phyloP scores from a whole-genome alignment of 148 eudicot species.

The Chenopodium quinoa region DNA sequence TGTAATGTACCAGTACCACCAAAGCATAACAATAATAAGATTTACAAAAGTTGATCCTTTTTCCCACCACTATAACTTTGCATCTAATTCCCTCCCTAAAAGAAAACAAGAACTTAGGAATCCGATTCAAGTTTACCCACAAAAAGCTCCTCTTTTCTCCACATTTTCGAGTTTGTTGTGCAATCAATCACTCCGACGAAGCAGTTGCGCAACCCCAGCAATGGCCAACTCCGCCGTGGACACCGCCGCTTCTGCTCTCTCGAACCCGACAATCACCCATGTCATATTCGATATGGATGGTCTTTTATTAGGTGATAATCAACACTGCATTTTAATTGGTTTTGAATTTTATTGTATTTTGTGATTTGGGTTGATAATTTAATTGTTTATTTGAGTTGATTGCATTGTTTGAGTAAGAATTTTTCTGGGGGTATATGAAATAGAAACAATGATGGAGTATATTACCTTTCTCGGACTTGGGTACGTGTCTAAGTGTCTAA shows the following conservation, averaged over 20 bases:
- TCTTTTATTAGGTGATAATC: constrained; percentile 58
- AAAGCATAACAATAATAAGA: too few species aligned
- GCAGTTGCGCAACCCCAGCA: neutral
- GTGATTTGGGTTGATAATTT: neutral
- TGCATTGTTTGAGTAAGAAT: neutral
- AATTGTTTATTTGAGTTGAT: neutral
- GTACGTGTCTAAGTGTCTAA: too few species aligned
- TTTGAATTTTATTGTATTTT: neutral
- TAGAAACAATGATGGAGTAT: too few species aligned
- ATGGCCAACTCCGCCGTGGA: constrained; percentile 40
- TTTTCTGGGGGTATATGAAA: too few species aligned
- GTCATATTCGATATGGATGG: constrained; percentile 96
- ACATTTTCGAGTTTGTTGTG: neutral
- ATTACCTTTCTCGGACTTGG: too few species aligned
- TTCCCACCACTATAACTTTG: neutral
- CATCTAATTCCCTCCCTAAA: neutral
- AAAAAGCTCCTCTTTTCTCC: neutral
- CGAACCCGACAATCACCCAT: constrained; percentile 54
- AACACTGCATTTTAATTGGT: constrained; percentile 10
- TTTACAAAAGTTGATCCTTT: too few species aligned
- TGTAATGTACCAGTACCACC: too few species aligned
- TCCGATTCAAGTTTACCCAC: neutral
- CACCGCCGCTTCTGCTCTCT: constrained; percentile 12
- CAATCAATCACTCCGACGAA: neutral
- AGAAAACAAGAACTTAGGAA: neutral